Evolutionary conservation across 495 filamentous ascomycete species (phyloP), one percentile per base, ranked within the genome.

Genomic region (Talaromyces liani): DNA sequence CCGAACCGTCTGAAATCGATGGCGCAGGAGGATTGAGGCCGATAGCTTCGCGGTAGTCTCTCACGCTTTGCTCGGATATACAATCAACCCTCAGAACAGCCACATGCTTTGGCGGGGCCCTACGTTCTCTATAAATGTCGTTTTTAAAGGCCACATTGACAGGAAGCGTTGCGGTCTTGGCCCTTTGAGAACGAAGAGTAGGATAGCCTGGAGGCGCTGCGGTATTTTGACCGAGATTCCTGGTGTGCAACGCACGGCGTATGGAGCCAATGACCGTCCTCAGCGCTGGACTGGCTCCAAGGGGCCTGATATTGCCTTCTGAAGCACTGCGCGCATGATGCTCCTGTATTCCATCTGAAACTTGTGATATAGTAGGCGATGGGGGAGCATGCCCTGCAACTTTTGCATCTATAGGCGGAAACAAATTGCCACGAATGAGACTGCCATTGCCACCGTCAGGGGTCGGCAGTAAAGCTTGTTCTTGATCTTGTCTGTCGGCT

Each of bases 211-310:
- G 75, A 27, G 73, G 75, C 24, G 77, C 74, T 45, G 75, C 69
- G 70, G 72, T 41, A 71, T 80, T 64, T 70, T 79, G 76, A 3
- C 69, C 69, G 66, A 73, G 67, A 66, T 82, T 73, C 71, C 85
- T 88, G 47, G 84, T 91, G 67, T 92, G 91, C 57, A 97, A 72
- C n/a, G 87, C 93, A 39, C 93, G 89, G 51, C 91, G 88, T 36
- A 98, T 91, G 65, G 88, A 92, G 0, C 93, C 93, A 54, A 98
- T 80, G 3, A 98, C 79, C 66, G 86, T 94, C 72, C 87, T 91
- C 79, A 98, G 88, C 1, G 91, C 86, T 12, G 85, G 85, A 58
- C 76, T 90, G 14, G 76, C 73, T 59, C 75, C 39, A 63, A 68
- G 49, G 41, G 75, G 65, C 54, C 76, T 78, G 20, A 72, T 60